Base-by-base conservation (phyloP, 768 basidiomycete species). In the Calvatia gigantea region DNA sequence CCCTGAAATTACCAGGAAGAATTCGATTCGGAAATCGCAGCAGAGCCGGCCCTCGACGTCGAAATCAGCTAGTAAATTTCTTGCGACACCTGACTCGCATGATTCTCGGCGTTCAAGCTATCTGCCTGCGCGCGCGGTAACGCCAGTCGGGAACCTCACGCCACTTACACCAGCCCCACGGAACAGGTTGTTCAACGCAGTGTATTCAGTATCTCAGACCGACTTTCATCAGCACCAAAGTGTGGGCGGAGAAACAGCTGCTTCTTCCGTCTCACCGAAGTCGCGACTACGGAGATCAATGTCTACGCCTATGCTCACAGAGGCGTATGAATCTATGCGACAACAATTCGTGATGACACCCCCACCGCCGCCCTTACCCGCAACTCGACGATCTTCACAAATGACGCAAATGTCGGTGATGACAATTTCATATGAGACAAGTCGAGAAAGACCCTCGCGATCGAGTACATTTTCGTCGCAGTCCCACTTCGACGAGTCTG, bases 121-220 rank as follows among this genome's bases (percentile, higher is more conserved):
- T 41, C 69, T 80, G 35, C 81, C 82, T 19, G 59, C 72, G 31
- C 83, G 88, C 14, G 84, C 81, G 12, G 85, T 86, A 58, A 89
- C 86, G 0, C 89, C 89, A 11, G 66, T 73, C 12, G 80, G 77
- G 8, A 82, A 76, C 19, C 70, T 84, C 58, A 81, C 77, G 1
- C 84, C 87, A 19, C 74, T 91, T 17, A 74, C 83, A 2, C 89
- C 87, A 32, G 82, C 89, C 4, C 88, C 89, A 8, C 75, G 83
- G 45, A 78, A 76, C 60, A 70, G 75, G 60, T 67, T 78, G 27
- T 65, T 78, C 54, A 79, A 75, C 51, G 70, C 78, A 7, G 64
- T 77, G 17, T 79, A 78, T 61, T 87, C 85, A 12, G 67, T 75
- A 33, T 87, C 86, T 2, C 84, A 86, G 60, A 81, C 81, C 5